Evolutionary conservation across 75 land plant genomes (phyloP).

Genomic region (Selaginella tamariscina): DNA sequence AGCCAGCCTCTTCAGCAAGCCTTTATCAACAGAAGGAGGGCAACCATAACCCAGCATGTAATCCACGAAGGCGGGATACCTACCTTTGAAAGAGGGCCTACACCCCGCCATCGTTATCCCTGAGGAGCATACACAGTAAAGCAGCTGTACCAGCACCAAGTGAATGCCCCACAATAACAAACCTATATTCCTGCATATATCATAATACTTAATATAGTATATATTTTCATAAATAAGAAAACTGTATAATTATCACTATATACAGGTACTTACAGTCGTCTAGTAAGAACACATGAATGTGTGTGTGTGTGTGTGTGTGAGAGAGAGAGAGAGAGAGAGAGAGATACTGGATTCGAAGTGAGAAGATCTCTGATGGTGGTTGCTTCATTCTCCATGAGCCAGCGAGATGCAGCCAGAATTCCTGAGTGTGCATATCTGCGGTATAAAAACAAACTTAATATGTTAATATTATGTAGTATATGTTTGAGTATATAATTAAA

Average conservation of each 20-base stretch:
- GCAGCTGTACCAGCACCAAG: conserved; percentile 38
- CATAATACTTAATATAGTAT: neutral
- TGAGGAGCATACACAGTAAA: conserved; percentile 25
- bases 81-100: neutral
- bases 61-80: conserved; percentile 22
- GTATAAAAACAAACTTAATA: neutral
- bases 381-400: conserved; percentile 32
- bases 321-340: too few species aligned
- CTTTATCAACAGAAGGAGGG: conserved; percentile 35
- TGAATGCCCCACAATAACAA: conserved; percentile 38
- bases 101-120: conserved; percentile 11
- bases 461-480: neutral
- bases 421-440: conserved; percentile 38
- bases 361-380: conserved; percentile 17
- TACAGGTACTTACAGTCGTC: too few species aligned
- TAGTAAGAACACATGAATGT: too few species aligned
- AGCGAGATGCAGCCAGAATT: conserved; percentile 32
- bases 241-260: too few species aligned
- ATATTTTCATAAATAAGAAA: too few species aligned
- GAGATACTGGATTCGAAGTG: conserved; percentile 22
- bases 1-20: conserved; percentile 22
- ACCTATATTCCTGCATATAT: conserved; percentile 23
- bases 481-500: too few species aligned
- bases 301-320: too few species aligned
- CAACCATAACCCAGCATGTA: conserved; percentile 40